Evolutionary conservation across 2,329 filamentous ascomycete genomes (phyloP).

Genomic region (Akanthomyces muscarius): DNA sequence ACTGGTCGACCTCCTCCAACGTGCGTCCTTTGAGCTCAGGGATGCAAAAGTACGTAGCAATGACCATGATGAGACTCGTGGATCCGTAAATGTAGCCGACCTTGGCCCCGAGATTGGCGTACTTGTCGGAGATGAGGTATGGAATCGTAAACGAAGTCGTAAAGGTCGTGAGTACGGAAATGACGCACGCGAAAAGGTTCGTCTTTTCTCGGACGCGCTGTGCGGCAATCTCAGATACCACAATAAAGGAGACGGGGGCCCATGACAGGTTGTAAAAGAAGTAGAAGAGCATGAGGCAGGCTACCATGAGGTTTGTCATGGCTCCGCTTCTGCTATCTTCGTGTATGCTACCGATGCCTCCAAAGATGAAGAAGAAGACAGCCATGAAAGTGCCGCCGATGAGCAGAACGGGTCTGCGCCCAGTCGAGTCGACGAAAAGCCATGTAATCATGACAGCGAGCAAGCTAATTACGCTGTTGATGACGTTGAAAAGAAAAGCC

Average conservation of each 20-base stretch:
- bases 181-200: conserved; percentile 26
- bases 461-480: conserved; percentile 20
- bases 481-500: conserved; percentile 26
- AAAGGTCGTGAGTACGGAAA: conserved; percentile 30
- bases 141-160: conserved; percentile 34
- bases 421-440: conserved; percentile 25
- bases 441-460: conserved; percentile 22
- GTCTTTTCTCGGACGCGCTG: conserved; percentile 30
- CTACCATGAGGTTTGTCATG: conserved; percentile 22
- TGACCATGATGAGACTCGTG: conserved; percentile 34
- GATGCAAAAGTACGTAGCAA: conserved; percentile 40
- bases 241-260: conserved; percentile 28
- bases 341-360: conserved; percentile 19
- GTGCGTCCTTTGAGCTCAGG: conserved; percentile 40
- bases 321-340: not conserved
- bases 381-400: conserved; percentile 25
- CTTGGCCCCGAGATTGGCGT: conserved; percentile 33
- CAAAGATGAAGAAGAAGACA: conserved; percentile 25
- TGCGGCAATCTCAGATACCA: conserved; percentile 25
- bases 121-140: conserved; percentile 33
- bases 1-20: conserved; percentile 24
- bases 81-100: conserved; percentile 39
- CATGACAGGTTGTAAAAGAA: conserved; percentile 27
- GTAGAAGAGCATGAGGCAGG: conserved; percentile 26
- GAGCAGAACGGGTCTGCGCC: conserved; percentile 26